Evolutionary conservation across 208 protist species (phyloP), one percentile per base, ranked within the genome.

Genomic region (Porcisia hertigi): DNA sequence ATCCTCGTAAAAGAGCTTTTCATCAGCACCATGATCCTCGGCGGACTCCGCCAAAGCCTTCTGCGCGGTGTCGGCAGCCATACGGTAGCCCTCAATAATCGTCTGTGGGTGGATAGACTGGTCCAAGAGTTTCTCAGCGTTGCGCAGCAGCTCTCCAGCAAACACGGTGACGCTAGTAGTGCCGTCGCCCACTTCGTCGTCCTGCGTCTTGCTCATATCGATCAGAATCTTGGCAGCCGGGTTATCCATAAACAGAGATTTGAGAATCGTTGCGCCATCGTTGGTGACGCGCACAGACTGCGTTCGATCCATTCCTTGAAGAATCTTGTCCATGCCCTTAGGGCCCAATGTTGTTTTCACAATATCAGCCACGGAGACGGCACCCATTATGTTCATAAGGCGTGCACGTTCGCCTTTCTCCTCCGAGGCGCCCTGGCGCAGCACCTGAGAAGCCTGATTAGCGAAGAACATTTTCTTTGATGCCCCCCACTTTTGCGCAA

Each of bases 211-310:
- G 52, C 97, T 98, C 85, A 99, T 98, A 67, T 99, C 98, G 81
- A 99, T 98, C 58, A 99, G 89, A 82, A 99, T 97, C 76, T 99
- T 99, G 45, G 98, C 99, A 8, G 99, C 98, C 16, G 99, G 98
- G 81, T 99, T 99, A 78, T 99, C 99, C 75, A 99, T 92, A 67
- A 95, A 91, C 36, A 99, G 90, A 14, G 92, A 96, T 84, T 99
- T 99, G 7, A 99, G 89, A 78, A 99, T 99, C 4, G 99, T 99
- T 14, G 99, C 99, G 75, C 99, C 99, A 85, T 99, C 99, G 83
- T 99, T 99, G 14, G 99, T 99, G 41, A 99, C 97, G 34, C 94
- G 91, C 1, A 99, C 91, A 18, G 86, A 88, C 49, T 95, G 91
- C 41, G 77, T 84, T 69, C 88, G 85, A 70, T 93, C 88, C 80